Evolutionary conservation across 129 eudicot genomes (phyloP).

Genomic region (Flaveria ramosissima): DNA sequence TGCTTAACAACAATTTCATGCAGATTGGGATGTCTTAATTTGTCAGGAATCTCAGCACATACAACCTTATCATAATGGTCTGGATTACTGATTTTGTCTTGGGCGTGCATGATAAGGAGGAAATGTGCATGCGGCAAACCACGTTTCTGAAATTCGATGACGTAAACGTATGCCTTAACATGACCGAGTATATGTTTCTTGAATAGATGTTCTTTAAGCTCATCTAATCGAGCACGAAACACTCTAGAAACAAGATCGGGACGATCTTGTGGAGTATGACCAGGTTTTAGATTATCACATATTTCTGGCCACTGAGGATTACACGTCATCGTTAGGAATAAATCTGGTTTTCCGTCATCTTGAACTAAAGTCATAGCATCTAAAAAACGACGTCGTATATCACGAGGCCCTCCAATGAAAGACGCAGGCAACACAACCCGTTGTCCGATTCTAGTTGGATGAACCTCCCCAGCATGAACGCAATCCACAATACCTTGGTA

Average conservation of each 20-base stretch:
- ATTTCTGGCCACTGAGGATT: background rate
- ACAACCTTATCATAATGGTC: background rate
- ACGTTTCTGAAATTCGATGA: background rate
- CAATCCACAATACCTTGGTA: background rate
- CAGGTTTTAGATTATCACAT: too few relatives aligned
- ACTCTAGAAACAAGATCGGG: too few relatives aligned
- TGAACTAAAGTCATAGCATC: constrained; percentile 1
- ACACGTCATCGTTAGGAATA: background rate
- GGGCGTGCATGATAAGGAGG: background rate
- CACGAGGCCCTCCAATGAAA: background rate
- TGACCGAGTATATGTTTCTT: too few relatives aligned
- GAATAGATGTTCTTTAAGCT: too few relatives aligned
- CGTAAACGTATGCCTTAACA: background rate
- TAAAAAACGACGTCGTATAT: background rate
- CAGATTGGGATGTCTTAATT: too few relatives aligned
- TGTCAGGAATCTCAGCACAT: background rate
- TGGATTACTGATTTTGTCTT: background rate
- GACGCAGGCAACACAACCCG: background rate
- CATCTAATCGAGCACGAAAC: too few relatives aligned
- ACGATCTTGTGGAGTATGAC: too few relatives aligned
- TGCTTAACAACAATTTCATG: too few relatives aligned
- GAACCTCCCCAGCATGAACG: background rate
- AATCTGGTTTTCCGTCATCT: background rate
- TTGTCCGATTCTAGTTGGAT: background rate
- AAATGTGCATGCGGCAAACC: background rate